phyloP scores from a whole-genome alignment of 129 eudicot genomes.

The Flaveria ramosissima region DNA sequence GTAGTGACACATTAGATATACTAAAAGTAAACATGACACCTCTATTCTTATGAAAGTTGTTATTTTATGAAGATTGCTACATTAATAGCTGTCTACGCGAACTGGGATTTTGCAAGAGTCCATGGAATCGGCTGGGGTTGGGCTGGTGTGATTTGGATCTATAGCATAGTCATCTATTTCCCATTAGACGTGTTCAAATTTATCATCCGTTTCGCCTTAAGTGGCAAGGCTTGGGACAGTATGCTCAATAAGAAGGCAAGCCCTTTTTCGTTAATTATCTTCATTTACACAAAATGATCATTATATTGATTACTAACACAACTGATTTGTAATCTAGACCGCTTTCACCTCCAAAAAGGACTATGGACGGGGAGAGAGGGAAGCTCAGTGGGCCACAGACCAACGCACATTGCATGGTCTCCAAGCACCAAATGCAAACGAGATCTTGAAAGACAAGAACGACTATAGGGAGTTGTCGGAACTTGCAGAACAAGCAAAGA shows the following conservation, averaged over 20 bases:
- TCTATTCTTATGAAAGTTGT: background rate
- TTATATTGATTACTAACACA: background rate
- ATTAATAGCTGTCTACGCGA: slow-evolving; percentile 68
- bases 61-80: slow-evolving; percentile 59
- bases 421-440: slow-evolving; percentile 36
- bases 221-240: slow-evolving; percentile 78
- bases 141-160: slow-evolving; percentile 86
- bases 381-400: slow-evolving; percentile 53
- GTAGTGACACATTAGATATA: too few relatives aligned
- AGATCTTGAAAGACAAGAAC: slow-evolving; percentile 33
- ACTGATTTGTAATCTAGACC: slow-evolving; percentile 27
- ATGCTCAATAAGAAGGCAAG: slow-evolving; percentile 65
- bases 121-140: slow-evolving; percentile 90
- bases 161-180: slow-evolving; percentile 58
- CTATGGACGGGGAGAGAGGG: slow-evolving; percentile 51
- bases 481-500: slow-evolving; percentile 53
- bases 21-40: background rate
- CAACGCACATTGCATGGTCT: slow-evolving; percentile 58
- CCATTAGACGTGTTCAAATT: slow-evolving; percentile 76
- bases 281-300: background rate
- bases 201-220: slow-evolving; percentile 58
- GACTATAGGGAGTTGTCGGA: slow-evolving; percentile 41
- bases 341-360: slow-evolving; percentile 54
- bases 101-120: slow-evolving; percentile 76
- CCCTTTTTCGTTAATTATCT: background rate